phyloP scores from a whole-genome alignment of 1,284 basidiomycete species.

The Sphaerobolus stellatus region DNA sequence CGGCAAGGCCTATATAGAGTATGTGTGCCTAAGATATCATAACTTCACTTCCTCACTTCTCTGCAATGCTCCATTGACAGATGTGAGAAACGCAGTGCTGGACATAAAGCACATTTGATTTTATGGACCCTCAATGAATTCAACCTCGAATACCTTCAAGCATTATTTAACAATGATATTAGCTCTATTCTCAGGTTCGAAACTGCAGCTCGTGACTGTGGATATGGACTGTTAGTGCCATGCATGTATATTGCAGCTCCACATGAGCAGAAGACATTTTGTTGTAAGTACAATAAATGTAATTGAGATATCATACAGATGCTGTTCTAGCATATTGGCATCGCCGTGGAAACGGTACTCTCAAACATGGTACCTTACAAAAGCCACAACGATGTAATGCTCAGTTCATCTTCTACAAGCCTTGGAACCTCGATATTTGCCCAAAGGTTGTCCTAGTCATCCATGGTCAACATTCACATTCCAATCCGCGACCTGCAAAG shows the following conservation, averaged over 20 bases:
- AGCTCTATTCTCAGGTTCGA: conserved; percentile 3
- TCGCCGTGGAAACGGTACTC: conserved; percentile 6
- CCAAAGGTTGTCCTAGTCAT: conserved; percentile 21
- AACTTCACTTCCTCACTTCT: background rate
- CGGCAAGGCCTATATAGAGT: conserved; percentile 8
- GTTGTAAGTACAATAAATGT: conserved; percentile 15
- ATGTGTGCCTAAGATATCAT: background rate
- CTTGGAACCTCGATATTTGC: conserved; percentile 19
- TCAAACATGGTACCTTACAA: conserved; percentile 14
- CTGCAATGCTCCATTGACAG: background rate
- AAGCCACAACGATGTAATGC: conserved; percentile 15
- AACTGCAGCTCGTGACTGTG: conserved; percentile 6
- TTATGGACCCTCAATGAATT: conserved; percentile 24
- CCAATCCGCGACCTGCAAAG: conserved; percentile 14
- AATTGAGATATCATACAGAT: background rate
- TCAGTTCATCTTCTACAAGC: conserved; percentile 21
- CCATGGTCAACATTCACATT: conserved; percentile 18
- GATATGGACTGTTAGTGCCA: conserved; percentile 22
- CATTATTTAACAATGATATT: conserved; percentile 15
- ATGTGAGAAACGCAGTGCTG: conserved; percentile 14
- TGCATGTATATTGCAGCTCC: conserved; percentile 21
- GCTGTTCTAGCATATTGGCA: conserved; percentile 24
- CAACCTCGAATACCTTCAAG: conserved; percentile 21
- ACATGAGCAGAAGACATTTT: conserved; percentile 20
- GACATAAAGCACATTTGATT: conserved; percentile 18